Conservation (phyloP, 768 basidiomycete species). For the Leccinum aurantiacum region DNA sequence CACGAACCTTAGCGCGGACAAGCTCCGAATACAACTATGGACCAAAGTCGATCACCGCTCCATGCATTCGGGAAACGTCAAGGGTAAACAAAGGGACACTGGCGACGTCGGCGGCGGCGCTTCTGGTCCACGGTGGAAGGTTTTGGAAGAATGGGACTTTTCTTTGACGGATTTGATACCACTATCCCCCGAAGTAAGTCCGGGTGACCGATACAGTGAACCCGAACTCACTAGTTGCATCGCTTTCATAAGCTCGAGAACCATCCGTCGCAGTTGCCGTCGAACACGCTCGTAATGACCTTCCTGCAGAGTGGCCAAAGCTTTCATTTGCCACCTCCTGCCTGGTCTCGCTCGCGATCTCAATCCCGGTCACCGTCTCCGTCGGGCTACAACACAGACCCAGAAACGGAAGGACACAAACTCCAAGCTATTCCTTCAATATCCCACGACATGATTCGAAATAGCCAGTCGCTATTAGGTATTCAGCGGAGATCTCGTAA, state of each 20-base stretch:
- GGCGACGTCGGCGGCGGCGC: constrained; percentile 4
- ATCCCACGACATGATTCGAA: constrained; percentile 22
- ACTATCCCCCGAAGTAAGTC: constrained; percentile 61
- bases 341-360: constrained; percentile 26
- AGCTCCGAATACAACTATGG: constrained; percentile 60
- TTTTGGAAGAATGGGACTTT: constrained; percentile 68
- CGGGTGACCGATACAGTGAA: constrained; percentile 6
- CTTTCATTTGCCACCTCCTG: constrained; percentile 54
- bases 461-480: constrained; percentile 14
- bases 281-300: constrained; percentile 70
- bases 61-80: constrained; percentile 25
- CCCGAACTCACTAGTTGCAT: constrained; percentile 11
- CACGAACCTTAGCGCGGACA: constrained; percentile 52
- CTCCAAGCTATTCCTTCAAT: constrained; percentile 22
- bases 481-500: constrained; percentile 26
- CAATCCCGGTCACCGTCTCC: constrained; percentile 53
- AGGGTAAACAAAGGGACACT: constrained; percentile 48
- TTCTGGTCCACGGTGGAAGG: constrained; percentile 49
- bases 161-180: constrained; percentile 56
- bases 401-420: constrained; percentile 54
- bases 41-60: constrained; percentile 38
- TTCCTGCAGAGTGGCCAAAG: constrained; percentile 59
- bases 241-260: constrained; percentile 33
- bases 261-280: constrained; percentile 53
- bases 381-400: constrained; percentile 70